phyloP scores from a whole-genome alignment of 2,329 filamentous ascomycete species.

The Penicillium digitatum region DNA sequence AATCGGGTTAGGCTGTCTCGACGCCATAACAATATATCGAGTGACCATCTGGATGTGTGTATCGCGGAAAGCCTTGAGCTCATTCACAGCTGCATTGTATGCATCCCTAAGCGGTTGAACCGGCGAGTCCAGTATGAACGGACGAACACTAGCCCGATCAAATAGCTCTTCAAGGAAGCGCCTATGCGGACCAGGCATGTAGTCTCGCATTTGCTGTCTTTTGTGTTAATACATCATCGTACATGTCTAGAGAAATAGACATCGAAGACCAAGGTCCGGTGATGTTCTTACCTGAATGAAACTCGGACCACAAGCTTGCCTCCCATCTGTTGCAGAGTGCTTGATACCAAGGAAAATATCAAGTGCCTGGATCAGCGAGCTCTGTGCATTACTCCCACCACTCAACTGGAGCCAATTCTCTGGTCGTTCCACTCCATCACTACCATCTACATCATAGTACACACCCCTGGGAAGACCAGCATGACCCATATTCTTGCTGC shows the following conservation, averaged over 20 bases:
- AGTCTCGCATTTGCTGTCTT: conserved; percentile 49
- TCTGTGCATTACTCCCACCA: conserved; percentile 55
- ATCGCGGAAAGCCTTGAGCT: conserved; percentile 48
- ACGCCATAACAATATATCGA: conserved; percentile 50
- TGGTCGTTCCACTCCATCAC: conserved; percentile 34
- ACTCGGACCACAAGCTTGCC: conserved; percentile 22
- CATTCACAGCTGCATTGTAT: conserved; percentile 47
- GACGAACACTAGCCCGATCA: conserved; percentile 45
- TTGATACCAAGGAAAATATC: conserved; percentile 52
- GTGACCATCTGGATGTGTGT: conserved; percentile 53
- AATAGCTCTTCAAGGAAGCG: conserved; percentile 50
- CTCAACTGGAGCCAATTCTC: conserved; percentile 51
- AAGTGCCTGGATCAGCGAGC: conserved; percentile 53
- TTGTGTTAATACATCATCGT: background rate
- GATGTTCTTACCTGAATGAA: conserved; percentile 30
- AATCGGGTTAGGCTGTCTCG: conserved; percentile 16
- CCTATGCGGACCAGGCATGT: conserved; percentile 53
- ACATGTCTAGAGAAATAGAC: background rate
- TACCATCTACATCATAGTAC: conserved; percentile 51
- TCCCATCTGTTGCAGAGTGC: conserved; percentile 42
- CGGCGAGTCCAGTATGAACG: conserved; percentile 40
- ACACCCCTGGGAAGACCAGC: conserved; percentile 51
- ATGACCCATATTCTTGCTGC: conserved; percentile 52
- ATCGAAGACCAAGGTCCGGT: background rate
- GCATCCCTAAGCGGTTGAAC: conserved; percentile 35